These are phyloP conservation scores for Picea sitchensis DNA, from an alignment of 75 land plant genomes.

Conservation along the genomic window DNA sequence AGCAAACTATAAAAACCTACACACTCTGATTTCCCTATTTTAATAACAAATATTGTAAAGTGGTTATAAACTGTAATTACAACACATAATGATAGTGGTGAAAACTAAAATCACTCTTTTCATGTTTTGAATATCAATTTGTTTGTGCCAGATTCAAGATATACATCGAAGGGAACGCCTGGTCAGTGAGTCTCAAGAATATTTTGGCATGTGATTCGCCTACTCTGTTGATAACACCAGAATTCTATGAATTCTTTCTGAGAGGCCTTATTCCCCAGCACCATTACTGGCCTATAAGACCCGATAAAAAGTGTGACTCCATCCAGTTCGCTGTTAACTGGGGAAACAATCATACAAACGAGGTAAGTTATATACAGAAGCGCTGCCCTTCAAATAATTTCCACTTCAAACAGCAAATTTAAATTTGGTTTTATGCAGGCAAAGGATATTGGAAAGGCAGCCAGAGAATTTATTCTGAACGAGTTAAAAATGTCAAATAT, in stretches of 20 bases:
- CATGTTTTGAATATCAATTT: background rate
- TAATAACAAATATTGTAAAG: too few species aligned
- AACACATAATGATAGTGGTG: too few species aligned
- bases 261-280: slow-evolving; percentile 36
- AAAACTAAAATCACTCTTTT: too few species aligned
- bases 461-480: slow-evolving; percentile 12
- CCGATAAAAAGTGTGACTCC: slow-evolving; percentile 28
- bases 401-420: background rate
- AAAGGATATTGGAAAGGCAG: slow-evolving; percentile 21
- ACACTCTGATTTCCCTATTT: too few species aligned
- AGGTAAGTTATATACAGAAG: slow-evolving; percentile 6
- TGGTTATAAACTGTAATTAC: too few species aligned
- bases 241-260: slow-evolving; percentile 43
- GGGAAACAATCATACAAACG: slow-evolving; percentile 34
- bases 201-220: slow-evolving; percentile 62
- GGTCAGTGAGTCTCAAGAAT: slow-evolving; percentile 72
- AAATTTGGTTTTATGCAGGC: slow-evolving; percentile 12
- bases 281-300: slow-evolving; percentile 50
- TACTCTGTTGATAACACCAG: slow-evolving; percentile 31
- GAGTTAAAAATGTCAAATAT: slow-evolving; percentile 30
- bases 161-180: slow-evolving; percentile 23
- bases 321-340: slow-evolving; percentile 54
- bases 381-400: too few species aligned
- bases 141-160: background rate
- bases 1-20: too few species aligned